Base-by-base conservation (phyloP, 169 alveolate species). In the Plasmodium sp. region DNA sequence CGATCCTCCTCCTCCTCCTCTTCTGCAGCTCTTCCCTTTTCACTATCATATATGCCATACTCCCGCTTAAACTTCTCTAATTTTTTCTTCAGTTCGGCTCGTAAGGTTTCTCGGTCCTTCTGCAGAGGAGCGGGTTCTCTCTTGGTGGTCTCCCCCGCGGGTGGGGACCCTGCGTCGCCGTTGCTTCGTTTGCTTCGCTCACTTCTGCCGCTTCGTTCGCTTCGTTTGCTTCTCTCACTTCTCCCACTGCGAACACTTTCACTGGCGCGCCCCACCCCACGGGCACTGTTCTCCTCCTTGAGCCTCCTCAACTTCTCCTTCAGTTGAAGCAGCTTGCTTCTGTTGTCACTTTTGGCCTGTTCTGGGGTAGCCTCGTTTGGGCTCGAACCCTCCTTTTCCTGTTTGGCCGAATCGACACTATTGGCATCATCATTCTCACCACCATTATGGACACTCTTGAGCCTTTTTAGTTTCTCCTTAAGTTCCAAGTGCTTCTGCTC, bases 41-140 rank as follows among this genome's bases (percentile, higher is more conserved):
- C 75, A 3, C 45, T 14, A 51, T 84, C 71, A 84, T 31, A 51
- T n/a, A 86, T 54, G 39, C 48, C 81, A 79, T 86, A 33, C 81
- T 86, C 93, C 54, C 93, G 75, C 45, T 86, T 86, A 75, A 51
- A 71, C 71, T 86, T 86, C 67, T 86, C 93, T 75, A 86, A 56
- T 54, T 79, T 77, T 77, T 41, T 77, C 67, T n/a, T 85, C 34
- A 85, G 58, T 74, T 74, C 71, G 16, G 80, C 85, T 85, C 93
- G 34, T 9, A 77, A 75, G 12, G 80, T 39, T 43, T 85, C 85
- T 31, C 41, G 80, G 62, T 85, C 86, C 33, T 43, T 85, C 71
- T 31, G 71, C 3, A 34, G n/a, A 12, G 33, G 48, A 43, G 77
- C 36, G 41, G 10, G 43, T 39, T 72, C 84, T 18, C 14, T 84